phyloP scores from a whole-genome alignment of 768 basidiomycete genomes.

The Agrocybe praecox region DNA sequence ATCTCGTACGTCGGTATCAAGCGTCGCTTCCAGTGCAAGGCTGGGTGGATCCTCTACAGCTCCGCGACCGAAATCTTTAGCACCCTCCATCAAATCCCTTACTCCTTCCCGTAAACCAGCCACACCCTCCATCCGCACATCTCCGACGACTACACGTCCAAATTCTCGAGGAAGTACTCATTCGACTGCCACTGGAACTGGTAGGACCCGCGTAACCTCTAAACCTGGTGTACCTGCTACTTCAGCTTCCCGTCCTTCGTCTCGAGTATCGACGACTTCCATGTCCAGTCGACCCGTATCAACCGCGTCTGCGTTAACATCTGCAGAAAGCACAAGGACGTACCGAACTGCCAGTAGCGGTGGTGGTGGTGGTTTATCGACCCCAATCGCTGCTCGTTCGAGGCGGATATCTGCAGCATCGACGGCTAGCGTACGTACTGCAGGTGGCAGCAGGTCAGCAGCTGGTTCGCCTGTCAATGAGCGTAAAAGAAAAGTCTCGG shows the following conservation, averaged over 20 bases:
- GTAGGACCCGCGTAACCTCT: not conserved
- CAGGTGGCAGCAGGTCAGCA: conserved; percentile 9
- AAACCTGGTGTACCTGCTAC: not conserved
- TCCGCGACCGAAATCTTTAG: conserved; percentile 30
- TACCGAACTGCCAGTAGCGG: conserved; percentile 40
- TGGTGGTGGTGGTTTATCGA: conserved; percentile 16
- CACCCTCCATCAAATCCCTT: conserved; percentile 33
- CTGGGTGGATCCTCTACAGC: too few relatives aligned
- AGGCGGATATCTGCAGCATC: conserved; percentile 34
- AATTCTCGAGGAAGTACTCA: conserved; percentile 27
- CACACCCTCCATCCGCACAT: not conserved
- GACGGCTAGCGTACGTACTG: conserved; percentile 17
- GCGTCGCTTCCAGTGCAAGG: conserved; percentile 18
- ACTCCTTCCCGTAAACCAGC: not conserved
- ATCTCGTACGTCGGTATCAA: conserved; percentile 27
- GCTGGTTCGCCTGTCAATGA: conserved; percentile 18
- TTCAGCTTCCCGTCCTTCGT: conserved; percentile 19
- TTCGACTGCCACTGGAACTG: conserved; percentile 5
- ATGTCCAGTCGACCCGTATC: conserved; percentile 8
- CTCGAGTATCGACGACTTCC: conserved; percentile 21
- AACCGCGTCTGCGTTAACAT: conserved; percentile 19
- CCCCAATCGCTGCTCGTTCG: conserved; percentile 25
- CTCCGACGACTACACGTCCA: conserved; percentile 18
- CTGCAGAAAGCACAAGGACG: conserved; percentile 15
- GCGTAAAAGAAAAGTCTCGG: conserved; percentile 26